Percentiles rank a stretch among this genome's conserved stretches.
Evolutionary conservation across 768 basidiomycete genomes (phyloP).

Genomic region (Leccinum obscurum): DNA sequence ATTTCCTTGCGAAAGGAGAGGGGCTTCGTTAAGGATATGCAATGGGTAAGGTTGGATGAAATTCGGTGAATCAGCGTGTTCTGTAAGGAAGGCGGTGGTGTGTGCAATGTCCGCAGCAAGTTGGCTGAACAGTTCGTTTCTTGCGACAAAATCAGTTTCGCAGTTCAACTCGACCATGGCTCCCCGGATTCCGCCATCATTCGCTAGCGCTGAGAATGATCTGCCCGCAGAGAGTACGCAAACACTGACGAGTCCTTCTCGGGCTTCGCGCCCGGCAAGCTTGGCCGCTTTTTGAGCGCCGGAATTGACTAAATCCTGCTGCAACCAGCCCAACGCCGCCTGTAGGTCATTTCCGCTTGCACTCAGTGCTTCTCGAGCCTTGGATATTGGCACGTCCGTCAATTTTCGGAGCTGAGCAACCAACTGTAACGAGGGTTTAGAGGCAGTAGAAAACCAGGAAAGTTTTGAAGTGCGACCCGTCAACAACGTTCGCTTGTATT

Average conservation of each 20-base stretch:
- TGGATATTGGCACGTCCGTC: constrained; percentile 78
- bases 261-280: constrained; percentile 69
- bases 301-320: constrained; percentile 66
- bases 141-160: constrained; percentile 95
- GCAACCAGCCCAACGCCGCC: constrained; percentile 77
- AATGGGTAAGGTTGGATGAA: constrained; percentile 53
- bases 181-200: constrained; percentile 59
- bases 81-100: constrained; percentile 73
- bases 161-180: constrained; percentile 92
- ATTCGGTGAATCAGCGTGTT: constrained; percentile 32
- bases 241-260: constrained; percentile 80
- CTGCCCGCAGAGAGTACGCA: constrained; percentile 68
- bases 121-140: constrained; percentile 77
- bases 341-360: constrained; percentile 73
- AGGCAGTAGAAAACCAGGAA: constrained; percentile 51
- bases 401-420: constrained; percentile 84
- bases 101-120: constrained; percentile 81
- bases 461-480: constrained; percentile 1
- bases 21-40: constrained; percentile 58
- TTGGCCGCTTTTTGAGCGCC: constrained; percentile 85
- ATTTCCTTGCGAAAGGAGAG: constrained; percentile 53
- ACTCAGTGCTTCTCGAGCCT: constrained; percentile 85
- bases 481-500: constrained; percentile 1
- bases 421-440: constrained; percentile 69
- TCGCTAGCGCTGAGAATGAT: constrained; percentile 34